Evolutionary conservation across 345 rosid species (phyloP).

Genomic region (Excoecaria agallocha): DNA sequence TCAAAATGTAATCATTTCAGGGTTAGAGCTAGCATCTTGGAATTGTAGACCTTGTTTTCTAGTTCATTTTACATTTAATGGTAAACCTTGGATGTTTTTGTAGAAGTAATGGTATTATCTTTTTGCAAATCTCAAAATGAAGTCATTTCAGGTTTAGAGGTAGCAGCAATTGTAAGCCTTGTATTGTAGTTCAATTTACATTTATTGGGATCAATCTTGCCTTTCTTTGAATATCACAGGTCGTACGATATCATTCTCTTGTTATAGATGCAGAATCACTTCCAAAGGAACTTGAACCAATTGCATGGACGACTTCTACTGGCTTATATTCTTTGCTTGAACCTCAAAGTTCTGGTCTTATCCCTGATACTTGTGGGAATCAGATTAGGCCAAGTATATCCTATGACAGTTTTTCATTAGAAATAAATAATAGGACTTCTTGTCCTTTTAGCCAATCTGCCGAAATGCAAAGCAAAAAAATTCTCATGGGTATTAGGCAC

Average conservation of each 20-base stretch:
- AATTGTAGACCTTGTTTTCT: neutral
- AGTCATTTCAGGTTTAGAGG: no score
- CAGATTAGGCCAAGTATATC: slow-evolving; percentile 22
- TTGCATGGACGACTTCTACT: slow-evolving; percentile 73
- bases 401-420: slow-evolving; percentile 28
- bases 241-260: slow-evolving; percentile 93
- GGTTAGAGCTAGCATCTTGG: neutral
- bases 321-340: slow-evolving; percentile 54
- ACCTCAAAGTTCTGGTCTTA: slow-evolving; percentile 33
- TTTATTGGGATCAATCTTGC: no score
- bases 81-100: no score
- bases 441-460: slow-evolving; percentile 31
- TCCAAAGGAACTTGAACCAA: slow-evolving; percentile 75
- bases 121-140: no score
- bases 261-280: slow-evolving; percentile 72
- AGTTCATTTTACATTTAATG: neutral
- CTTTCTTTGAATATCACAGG: slow-evolving; percentile 43
- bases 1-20: neutral
- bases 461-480: slow-evolving; percentile 33
- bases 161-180: neutral
- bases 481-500: slow-evolving; percentile 91
- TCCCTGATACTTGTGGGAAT: slow-evolving; percentile 28
- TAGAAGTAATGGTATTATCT: no score
- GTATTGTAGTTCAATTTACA: no score
- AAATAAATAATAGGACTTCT: slow-evolving; percentile 28